Conservation (phyloP, 2,329 filamentous ascomycete genomes). For the Alternaria tenuissima region DNA sequence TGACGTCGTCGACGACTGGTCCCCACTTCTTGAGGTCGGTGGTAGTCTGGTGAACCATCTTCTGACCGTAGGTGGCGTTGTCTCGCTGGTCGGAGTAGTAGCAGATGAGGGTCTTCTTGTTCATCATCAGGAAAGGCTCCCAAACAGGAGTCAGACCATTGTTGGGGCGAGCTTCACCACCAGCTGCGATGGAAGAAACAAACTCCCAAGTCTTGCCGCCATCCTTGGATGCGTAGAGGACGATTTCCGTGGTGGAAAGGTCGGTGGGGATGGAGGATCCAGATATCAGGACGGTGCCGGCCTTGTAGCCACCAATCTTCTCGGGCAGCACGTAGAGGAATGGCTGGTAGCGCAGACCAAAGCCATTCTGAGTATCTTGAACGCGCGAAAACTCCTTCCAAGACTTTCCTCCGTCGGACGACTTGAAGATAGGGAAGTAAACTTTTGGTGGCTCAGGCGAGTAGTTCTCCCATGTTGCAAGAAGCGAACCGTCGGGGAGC, state of each 20-base stretch:
- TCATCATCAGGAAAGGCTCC: slow-evolving; percentile 73
- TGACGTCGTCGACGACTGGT: slow-evolving; percentile 67
- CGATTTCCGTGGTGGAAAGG: slow-evolving; percentile 70
- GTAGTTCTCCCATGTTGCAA: slow-evolving; percentile 66
- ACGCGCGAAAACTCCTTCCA: slow-evolving; percentile 72
- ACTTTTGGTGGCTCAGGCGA: slow-evolving; percentile 55
- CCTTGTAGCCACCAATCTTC: slow-evolving; percentile 64
- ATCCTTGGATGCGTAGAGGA: slow-evolving; percentile 72
- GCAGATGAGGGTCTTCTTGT: slow-evolving; percentile 67
- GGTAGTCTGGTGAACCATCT: slow-evolving; percentile 70
- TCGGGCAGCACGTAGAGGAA: slow-evolving; percentile 70
- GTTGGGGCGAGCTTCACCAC: slow-evolving; percentile 67
- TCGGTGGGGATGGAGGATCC: slow-evolving; percentile 68
- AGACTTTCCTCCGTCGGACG: slow-evolving; percentile 57
- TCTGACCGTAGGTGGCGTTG: slow-evolving; percentile 68
- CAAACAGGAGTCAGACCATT: slow-evolving; percentile 75
- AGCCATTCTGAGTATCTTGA: slow-evolving; percentile 70
- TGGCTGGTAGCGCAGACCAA: slow-evolving; percentile 74
- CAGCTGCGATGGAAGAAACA: slow-evolving; percentile 70
- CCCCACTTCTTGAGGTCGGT: slow-evolving; percentile 69
- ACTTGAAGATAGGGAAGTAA: slow-evolving; percentile 59
- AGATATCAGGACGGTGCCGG: slow-evolving; percentile 69
- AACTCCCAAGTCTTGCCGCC: slow-evolving; percentile 71
- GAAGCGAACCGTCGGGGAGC: slow-evolving; percentile 55
- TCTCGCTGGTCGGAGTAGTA: slow-evolving; percentile 79